Conservation (phyloP, 176 grass and related monocot genomes). For the Miscanthus lutarioriparius region DNA sequence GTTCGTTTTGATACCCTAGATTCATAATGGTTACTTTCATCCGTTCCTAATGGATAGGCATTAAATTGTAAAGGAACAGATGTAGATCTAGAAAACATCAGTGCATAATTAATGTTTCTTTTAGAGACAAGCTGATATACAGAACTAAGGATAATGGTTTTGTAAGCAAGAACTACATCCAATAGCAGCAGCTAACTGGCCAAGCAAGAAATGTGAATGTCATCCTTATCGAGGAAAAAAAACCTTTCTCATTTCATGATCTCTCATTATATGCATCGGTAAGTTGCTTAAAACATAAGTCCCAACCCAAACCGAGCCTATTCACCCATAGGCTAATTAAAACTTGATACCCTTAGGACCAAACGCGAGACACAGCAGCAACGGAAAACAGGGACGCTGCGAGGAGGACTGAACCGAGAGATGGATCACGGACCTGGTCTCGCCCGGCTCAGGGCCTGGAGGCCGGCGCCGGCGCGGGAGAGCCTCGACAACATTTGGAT, state of each 20-base stretch:
- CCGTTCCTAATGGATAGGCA: not conserved
- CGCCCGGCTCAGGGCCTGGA: constrained; percentile 28
- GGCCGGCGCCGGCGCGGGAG: constrained; percentile 50
- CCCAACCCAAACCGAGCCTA: not conserved
- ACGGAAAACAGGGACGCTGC: not conserved
- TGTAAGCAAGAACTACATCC: not conserved
- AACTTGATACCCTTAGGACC: not conserved
- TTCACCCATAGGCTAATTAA: not conserved
- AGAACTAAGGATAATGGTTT: not conserved
- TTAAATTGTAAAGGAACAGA: not conserved
- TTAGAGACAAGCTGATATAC: not conserved
- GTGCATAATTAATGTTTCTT: constrained; percentile 22
- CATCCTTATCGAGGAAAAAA: no score
- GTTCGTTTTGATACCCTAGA: not conserved
- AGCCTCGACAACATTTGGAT: constrained; percentile 56
- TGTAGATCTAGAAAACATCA: not conserved
- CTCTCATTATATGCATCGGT: no score
- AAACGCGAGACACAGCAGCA: not conserved
- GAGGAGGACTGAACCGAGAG: not conserved
- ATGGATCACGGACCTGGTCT: constrained; percentile 39
- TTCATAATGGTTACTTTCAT: not conserved
- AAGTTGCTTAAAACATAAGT: not conserved
- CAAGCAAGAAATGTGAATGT: not conserved
- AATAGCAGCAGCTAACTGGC: not conserved
- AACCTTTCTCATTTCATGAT: no score